Evolutionary conservation across 148 eudicot genomes (phyloP).

Genomic region (Beta vulgaris): DNA sequence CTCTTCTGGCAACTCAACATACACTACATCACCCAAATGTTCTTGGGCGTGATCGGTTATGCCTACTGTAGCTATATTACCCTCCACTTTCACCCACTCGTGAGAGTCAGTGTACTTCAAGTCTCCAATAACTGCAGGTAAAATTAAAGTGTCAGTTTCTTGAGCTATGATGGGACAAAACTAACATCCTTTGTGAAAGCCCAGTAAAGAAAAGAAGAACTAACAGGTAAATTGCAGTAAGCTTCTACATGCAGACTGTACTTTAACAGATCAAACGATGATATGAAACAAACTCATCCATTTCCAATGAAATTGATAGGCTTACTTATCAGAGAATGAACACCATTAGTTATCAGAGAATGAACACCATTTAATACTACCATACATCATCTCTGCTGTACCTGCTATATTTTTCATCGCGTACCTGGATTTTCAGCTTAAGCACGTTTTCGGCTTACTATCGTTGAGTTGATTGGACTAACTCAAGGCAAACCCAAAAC

Average conservation of each 20-base stretch:
- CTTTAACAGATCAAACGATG: no score
- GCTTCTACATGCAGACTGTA: no score
- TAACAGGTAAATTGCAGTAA: no score
- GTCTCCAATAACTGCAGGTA: slow-evolving; percentile 61
- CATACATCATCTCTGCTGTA: no score
- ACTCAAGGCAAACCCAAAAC: not conserved
- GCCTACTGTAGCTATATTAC: slow-evolving; percentile 68
- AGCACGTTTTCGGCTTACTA: not conserved
- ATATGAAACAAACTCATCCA: no score
- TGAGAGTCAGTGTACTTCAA: slow-evolving; percentile 80
- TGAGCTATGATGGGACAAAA: not conserved
- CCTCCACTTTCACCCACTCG: slow-evolving; percentile 90
- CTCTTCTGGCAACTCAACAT: slow-evolving; percentile 79
- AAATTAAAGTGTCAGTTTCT: not conserved
- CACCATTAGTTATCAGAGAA: no score
- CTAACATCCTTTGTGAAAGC: not conserved
- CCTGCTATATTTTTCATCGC: no score
- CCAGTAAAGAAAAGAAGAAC: not conserved
- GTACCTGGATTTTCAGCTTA: no score
- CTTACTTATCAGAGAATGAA: no score
- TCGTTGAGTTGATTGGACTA: not conserved
- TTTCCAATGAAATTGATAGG: no score
- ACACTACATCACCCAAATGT: slow-evolving; percentile 90
- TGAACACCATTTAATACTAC: no score
- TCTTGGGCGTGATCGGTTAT: slow-evolving; percentile 95